Conservation (phyloP, 768 basidiomycete genomes). For the Pleurotus tuber-regium region DNA sequence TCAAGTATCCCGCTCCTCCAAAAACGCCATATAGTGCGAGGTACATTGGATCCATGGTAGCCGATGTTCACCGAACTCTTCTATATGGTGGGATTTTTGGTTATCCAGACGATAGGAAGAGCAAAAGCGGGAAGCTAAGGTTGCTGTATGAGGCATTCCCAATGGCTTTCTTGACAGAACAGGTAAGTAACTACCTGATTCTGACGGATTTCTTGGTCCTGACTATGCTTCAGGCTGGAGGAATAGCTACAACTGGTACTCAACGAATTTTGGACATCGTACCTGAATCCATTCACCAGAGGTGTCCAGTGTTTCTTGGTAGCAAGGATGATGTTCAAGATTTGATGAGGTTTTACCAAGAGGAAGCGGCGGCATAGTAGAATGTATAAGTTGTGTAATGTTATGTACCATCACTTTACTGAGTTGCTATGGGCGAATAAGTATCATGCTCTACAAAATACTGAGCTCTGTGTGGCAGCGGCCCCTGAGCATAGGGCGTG, state of each 20-base stretch:
- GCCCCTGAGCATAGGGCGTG: too few species aligned
- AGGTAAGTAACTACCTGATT: slow-evolving; percentile 44
- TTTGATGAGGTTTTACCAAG: slow-evolving; percentile 81
- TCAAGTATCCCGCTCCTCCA: slow-evolving; percentile 81
- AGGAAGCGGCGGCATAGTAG: slow-evolving; percentile 22
- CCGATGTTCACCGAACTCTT: slow-evolving; percentile 94
- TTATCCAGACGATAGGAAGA: slow-evolving; percentile 98
- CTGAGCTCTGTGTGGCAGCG: too few species aligned
- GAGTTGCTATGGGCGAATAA: too few species aligned
- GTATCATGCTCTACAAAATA: too few species aligned
- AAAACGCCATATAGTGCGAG: slow-evolving; percentile 88
- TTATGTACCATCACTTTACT: background rate
- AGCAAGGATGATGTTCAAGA: slow-evolving; percentile 92
- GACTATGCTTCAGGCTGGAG: slow-evolving; percentile 70
- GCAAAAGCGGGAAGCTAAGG: slow-evolving; percentile 91
- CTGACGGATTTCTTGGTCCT: background rate
- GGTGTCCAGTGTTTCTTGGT: slow-evolving; percentile 91
- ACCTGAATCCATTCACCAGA: slow-evolving; percentile 84
- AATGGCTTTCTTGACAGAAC: slow-evolving; percentile 94
- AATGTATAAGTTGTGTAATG: background rate
- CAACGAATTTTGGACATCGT: slow-evolving; percentile 89
- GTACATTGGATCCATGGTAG: slow-evolving; percentile 99
- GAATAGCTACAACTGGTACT: slow-evolving; percentile 94
- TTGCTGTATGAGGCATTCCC: slow-evolving; percentile 97
- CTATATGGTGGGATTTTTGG: slow-evolving; percentile 99